phyloP scores from a whole-genome alignment of 2,329 filamentous ascomycete genomes.

The Whalleya microplaca region DNA sequence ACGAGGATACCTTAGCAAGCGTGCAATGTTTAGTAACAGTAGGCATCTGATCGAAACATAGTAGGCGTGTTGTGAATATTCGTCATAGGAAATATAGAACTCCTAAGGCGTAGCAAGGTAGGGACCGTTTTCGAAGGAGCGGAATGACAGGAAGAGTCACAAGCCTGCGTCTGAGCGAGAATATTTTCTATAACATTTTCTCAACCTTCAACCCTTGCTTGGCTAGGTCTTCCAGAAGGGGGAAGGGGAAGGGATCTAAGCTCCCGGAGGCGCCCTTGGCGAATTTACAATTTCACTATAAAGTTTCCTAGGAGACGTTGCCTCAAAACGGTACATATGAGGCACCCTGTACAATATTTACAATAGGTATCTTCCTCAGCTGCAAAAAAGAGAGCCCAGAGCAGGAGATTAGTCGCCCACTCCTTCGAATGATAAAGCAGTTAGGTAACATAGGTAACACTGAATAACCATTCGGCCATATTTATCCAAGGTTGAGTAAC shows the following conservation, averaged over 20 bases:
- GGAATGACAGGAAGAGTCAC: neutral
- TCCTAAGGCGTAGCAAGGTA: neutral
- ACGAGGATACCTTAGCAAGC: neutral
- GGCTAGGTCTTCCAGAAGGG: neutral
- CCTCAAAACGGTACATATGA: too few species aligned
- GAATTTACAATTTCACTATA: neutral
- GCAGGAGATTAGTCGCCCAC: too few species aligned
- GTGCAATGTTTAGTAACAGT: neutral
- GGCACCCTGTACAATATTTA: too few species aligned
- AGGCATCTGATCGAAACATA: neutral
- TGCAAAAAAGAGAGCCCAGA: too few species aligned
- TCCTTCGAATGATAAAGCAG: too few species aligned
- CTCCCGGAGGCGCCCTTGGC: neutral
- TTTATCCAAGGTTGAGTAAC: too few species aligned
- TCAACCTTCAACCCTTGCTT: neutral
- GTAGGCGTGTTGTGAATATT: neutral
- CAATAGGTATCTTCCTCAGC: too few species aligned
- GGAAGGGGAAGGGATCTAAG: neutral
- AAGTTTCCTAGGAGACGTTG: neutral
- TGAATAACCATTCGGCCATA: too few species aligned
- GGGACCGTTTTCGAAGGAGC: neutral
- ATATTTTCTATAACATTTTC: neutral
- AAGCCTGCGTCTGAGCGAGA: neutral
- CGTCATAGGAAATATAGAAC: too few species aligned
- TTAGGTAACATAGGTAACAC: too few species aligned